Base-by-base conservation (phyloP, 1,284 basidiomycete species). In the Microbotryum saponariae region DNA sequence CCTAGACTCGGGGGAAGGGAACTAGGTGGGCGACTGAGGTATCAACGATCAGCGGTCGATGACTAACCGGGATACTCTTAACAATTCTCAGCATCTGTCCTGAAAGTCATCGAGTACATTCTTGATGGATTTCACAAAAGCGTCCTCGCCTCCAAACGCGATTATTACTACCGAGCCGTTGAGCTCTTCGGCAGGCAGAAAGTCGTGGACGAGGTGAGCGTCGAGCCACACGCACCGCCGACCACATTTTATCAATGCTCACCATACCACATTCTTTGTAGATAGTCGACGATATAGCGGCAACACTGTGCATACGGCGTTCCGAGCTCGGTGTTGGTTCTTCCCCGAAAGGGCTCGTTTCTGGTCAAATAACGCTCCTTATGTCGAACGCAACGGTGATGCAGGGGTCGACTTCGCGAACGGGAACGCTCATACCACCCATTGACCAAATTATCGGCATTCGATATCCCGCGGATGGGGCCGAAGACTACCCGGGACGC, bases 241-340 rank as follows among this genome's bases (percentile, higher is more conserved):
- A 44, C 12, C n/a, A 14, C 27, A 29, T 12, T 21, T 7, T 31
- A 31, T 48, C 54, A 12, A 51, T 25, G 16, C 46, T 31, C 20
- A 18, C 21, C 8, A 20, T 14, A 14, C 27, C 27, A 6, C 20
- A 5, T 3, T 4, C 54, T n/a, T 27, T 33, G 2, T 68, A 94
- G 91, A 79, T 94, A 20, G 83, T 93, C 21, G 91, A 94, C 70
- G 89, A 92, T 71, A 76, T 96, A 16, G 87, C 90, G 0, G 89
- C 88, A 1, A 89, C 90, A 0, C 82, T 91, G 31, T 78, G 81
- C 4, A 73, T 92, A 3, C 80, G 84, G 54, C 80, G 92, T 47
- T 81, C 82, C 7, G 85, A 90, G 70, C 79, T 96, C 59, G 85
- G 87, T 70, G 84, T 96, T 37, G 91, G 88, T 55, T 91, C 92